These are phyloP conservation scores for Hippophae rhamnoides DNA, from an alignment of 306 rosid genomes.

Conservation along the genomic window DNA sequence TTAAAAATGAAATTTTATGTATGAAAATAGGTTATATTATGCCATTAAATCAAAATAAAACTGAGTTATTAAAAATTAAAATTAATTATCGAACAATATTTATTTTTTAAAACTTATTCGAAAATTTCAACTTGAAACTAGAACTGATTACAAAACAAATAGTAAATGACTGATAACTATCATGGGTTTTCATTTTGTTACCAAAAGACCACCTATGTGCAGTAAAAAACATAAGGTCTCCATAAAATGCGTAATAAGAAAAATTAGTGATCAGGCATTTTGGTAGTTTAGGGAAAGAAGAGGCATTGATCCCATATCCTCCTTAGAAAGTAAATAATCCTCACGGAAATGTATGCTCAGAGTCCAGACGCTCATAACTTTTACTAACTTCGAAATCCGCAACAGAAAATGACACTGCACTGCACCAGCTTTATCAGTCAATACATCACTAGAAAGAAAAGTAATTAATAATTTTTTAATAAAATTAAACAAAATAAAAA, in stretches of 20 bases:
- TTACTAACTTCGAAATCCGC: constrained; percentile 40
- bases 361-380: constrained; percentile 9
- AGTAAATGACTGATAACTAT: too few relatives aligned
- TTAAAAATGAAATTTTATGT: too few relatives aligned
- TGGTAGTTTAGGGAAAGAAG: constrained; percentile 23
- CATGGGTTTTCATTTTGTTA: too few relatives aligned
- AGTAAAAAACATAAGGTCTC: too few relatives aligned
- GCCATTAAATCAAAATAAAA: too few relatives aligned
- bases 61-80: too few relatives aligned
- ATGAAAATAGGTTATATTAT: too few relatives aligned
- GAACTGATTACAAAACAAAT: too few relatives aligned
- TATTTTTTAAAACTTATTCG: too few relatives aligned
- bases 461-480: not conserved
- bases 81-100: too few relatives aligned
- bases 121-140: too few relatives aligned
- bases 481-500: not conserved
- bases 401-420: constrained; percentile 88
- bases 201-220: too few relatives aligned
- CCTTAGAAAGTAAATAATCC: constrained; percentile 36
- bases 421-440: constrained; percentile 47
- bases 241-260: not conserved
- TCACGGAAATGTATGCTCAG: constrained; percentile 71
- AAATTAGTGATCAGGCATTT: constrained; percentile 7
- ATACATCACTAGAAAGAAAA: constrained; percentile 17
- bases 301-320: constrained; percentile 22